Evolutionary conservation across 345 rosid species (phyloP).

Genomic region (Rhizophora mangle): DNA sequence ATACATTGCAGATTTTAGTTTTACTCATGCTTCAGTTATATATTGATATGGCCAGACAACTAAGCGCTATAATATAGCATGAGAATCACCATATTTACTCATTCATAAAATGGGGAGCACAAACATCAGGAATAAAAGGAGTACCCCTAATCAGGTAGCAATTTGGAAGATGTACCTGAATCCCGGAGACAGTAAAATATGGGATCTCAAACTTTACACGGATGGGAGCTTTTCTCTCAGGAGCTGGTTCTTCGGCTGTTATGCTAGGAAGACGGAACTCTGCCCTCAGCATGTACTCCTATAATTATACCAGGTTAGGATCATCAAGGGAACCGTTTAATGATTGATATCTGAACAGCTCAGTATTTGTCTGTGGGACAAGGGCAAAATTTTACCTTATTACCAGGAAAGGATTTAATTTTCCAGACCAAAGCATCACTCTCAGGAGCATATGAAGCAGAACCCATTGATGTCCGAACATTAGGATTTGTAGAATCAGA

Average conservation of each 20-base stretch:
- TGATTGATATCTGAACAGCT: neutral
- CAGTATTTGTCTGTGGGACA: neutral
- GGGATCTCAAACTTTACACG: constrained; percentile 82
- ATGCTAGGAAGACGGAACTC: constrained; percentile 77
- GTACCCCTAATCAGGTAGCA: no score
- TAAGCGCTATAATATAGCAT: no score
- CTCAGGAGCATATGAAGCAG: constrained; percentile 84
- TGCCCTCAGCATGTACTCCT: constrained; percentile 90
- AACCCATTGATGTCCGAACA: constrained; percentile 87
- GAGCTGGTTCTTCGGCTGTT: constrained; percentile 65
- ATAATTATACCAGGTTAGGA: constrained; percentile 8
- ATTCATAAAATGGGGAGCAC: no score
- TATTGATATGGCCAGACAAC: no score
- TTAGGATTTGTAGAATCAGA: constrained; percentile 87
- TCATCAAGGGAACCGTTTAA: neutral
- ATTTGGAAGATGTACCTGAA: constrained; percentile 53
- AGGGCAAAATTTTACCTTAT: constrained; percentile 45
- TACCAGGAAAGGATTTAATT: constrained; percentile 72
- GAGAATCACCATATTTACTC: no score
- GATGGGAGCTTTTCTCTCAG: constrained; percentile 76
- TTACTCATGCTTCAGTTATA: no score
- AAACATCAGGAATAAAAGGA: no score
- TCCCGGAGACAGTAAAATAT: constrained; percentile 85
- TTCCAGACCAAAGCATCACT: constrained; percentile 76
- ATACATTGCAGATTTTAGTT: no score